Evolutionary conservation across 306 rosid species (phyloP).

Genomic region (Medicago arabica): DNA sequence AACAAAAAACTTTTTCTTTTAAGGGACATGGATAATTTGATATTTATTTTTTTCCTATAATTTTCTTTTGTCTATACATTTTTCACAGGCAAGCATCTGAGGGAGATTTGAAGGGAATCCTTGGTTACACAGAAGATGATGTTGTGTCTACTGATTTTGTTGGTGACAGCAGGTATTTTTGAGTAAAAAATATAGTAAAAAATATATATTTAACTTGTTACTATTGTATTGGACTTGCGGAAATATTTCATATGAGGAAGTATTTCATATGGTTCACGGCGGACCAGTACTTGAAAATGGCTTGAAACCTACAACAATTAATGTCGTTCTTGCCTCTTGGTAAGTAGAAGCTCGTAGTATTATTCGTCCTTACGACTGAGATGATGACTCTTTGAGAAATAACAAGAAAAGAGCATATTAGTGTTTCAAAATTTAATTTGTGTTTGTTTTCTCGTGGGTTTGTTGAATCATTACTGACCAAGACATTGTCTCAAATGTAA

Average conservation of each 20-base stretch:
- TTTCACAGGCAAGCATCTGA: conserved; percentile 72
- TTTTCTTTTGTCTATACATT: no score
- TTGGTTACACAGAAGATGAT: conserved; percentile 85
- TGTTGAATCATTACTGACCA: neutral
- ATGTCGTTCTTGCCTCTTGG: no score
- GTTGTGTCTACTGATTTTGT: conserved; percentile 80
- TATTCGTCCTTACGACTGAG: neutral
- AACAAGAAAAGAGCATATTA: neutral
- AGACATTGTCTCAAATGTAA: neutral
- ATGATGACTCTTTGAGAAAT: neutral
- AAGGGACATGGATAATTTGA: neutral
- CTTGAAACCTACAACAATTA: neutral
- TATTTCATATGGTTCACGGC: neutral
- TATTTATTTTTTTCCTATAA: neutral
- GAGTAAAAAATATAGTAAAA: no score
- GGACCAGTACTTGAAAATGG: neutral
- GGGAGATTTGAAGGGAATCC: conserved; percentile 73
- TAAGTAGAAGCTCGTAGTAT: neutral
- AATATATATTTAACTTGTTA: no score
- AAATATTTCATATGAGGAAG: neutral
- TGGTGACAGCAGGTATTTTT: conserved; percentile 92
- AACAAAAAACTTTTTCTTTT: neutral
- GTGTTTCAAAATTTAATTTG: neutral
- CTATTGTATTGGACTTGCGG: neutral
- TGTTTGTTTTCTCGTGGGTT: neutral